Evolutionary conservation across 208 protist genomes (phyloP), one percentile per base, ranked within the genome.

Genomic region (Leishmania guyanensis): DNA sequence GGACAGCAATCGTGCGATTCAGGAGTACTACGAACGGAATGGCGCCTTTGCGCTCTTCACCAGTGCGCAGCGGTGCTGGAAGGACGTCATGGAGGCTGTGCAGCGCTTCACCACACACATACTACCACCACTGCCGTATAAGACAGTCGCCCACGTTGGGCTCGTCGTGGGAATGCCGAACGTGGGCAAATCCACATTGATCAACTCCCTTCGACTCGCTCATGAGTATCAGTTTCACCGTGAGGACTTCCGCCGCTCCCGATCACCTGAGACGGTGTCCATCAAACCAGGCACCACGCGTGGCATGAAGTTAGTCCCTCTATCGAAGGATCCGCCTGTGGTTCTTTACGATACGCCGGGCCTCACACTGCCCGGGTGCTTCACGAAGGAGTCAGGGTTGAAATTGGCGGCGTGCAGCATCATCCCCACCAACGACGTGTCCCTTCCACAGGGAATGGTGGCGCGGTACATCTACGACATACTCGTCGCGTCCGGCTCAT

Each of bases 111-210:
- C 92, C 6, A 93, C 92, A 39, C 89, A 95, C 72, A 81, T 96
- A 36, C 79, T 96, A 43, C 90, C 91, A 0, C 78, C 86, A 22
- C 91, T 90, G 71, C 71, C 65, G 5, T 97, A 92, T 82, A 91
- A 90, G 51, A 95, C 91, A 1, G 88, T 92, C 0, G 94, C 95
- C 8, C 86, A 96, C 72, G 78, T 98, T 43, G 92, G 95, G 5
- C 89, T 98, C 46, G 94, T 98, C 0, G 95, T 98, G 20, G 98
- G 98, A 17, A 97, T 98, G 93, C 98, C 98, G 0, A 99, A 99
- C 83, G 96, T 98, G 48, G 98, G 98, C 65, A 99, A 99, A 82
- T 98, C 97, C 0, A 98, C 97, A 3, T 89, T 99, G 43, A 98
- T 99, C 82, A 98, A 99, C 87, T 88, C 94, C 22, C 89, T 98